These are phyloP conservation scores for Talaromyces sp. DNA, from an alignment of 2,329 filamentous ascomycete species.

Conservation along the genomic window DNA sequence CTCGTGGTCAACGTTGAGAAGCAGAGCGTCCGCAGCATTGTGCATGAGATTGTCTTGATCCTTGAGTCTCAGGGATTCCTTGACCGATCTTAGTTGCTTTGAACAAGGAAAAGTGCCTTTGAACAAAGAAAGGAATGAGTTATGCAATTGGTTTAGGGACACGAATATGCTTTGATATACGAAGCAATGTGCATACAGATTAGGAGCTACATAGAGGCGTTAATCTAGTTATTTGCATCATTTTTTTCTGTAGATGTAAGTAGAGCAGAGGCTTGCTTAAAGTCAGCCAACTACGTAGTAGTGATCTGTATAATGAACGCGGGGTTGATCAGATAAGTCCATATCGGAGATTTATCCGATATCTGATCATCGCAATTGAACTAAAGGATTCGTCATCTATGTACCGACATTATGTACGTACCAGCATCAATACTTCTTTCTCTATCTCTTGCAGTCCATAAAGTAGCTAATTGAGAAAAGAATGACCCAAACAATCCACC, in stretches of 20 bases:
- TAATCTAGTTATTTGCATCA: not conserved
- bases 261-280: not conserved
- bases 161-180: not conserved
- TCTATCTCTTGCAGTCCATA: not conserved
- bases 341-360: slow-evolving; percentile 11
- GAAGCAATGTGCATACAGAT: slow-evolving; percentile 4
- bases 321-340: not conserved
- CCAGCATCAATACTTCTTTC: not conserved
- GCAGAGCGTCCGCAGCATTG: slow-evolving; percentile 84
- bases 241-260: not conserved
- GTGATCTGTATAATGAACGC: not conserved
- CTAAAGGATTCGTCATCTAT: not conserved
- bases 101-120: not conserved
- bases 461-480: not conserved
- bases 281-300: too few relatives aligned
- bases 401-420: not conserved
- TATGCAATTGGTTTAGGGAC: not conserved
- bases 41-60: slow-evolving; percentile 93
- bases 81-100: slow-evolving; percentile 54
- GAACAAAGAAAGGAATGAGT: not conserved
- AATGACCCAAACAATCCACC: slow-evolving; percentile 10
- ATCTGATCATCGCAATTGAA: not conserved
- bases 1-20: slow-evolving; percentile 80
- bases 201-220: slow-evolving; percentile 11
- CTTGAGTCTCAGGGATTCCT: slow-evolving; percentile 86